Evolutionary conservation across 768 basidiomycete species (phyloP), one percentile per base, ranked within the genome.

Genomic region (Agaricus blazei): DNA sequence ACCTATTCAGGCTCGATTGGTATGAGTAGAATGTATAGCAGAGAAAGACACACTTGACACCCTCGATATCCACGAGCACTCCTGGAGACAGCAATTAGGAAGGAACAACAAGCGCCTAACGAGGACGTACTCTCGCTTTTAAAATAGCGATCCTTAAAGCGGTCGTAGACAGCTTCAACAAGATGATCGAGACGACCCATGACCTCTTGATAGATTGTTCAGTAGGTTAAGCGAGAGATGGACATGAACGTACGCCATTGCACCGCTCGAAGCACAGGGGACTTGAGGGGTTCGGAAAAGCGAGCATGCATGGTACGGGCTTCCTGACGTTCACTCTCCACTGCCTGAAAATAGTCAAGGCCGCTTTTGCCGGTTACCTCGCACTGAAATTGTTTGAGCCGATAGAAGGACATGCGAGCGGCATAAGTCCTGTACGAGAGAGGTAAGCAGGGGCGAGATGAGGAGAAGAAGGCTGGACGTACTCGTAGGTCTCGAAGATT

Each of bases 401-500:
- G 82, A 75, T 97, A 97, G 77, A 97, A 98, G 58, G 90, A 88
- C 82, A 96, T 90, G 64, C 96, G 88, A 34, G 90, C 83, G 44
- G 89, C 83, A 75, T 96, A 98, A 24, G 91, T 84, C 64, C 79
- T 81, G 65, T 59, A 62, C 26, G 48, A 53, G 60, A 55, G 55
- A 54, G 62, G 63, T 63, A 58, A 45, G 48, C 62, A 41, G 59
- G 61, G 66, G 64, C 54, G 61, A 57, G 40, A 51, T 52, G 63
- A 60, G 62, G 55, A 60, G 48, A 59, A 61, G 59, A 59, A 65
- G 63, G 47, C 57, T 59, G 58, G 59, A 80, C 90, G 67, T 66
- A 97, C 95, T 97, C 94, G 68, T 97, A 98, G 67, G 86, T 86
- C 60, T 93, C 87, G 69, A 98, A 98, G 72, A 98, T 90, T 82